Evolutionary conservation across 2,329 filamentous ascomycete genomes (phyloP).

Genomic region (Nemania bipapillata): DNA sequence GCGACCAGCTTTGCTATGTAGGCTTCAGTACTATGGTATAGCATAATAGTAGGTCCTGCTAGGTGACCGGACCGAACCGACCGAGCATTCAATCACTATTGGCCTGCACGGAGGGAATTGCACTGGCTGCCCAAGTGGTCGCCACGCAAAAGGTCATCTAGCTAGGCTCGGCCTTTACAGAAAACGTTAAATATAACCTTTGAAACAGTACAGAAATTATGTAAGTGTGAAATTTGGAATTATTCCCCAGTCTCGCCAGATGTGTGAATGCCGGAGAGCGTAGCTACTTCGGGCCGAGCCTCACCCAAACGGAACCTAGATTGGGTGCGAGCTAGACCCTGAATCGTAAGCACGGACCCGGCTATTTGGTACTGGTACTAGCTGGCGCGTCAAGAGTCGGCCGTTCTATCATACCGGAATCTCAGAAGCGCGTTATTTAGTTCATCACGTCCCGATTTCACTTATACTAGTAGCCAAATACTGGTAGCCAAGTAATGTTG

Average conservation of each 20-base stretch:
- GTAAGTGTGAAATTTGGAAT: constrained; percentile 14
- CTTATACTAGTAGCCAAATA: no score
- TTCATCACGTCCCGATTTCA: no score
- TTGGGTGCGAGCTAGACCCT: constrained; percentile 7
- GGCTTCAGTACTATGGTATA: background rate
- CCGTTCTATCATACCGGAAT: constrained; percentile 3
- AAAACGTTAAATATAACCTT: background rate
- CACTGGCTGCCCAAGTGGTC: background rate
- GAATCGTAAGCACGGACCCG: constrained; percentile 12
- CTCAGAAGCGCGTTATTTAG: background rate
- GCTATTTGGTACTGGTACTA: constrained; percentile 12
- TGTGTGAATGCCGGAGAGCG: background rate
- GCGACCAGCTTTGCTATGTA: no score
- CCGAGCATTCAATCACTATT: constrained; percentile 12
- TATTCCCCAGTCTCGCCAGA: background rate
- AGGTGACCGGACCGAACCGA: constrained; percentile 27
- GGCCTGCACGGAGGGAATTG: background rate
- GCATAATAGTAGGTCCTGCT: background rate
- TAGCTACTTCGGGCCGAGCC: constrained; percentile 31
- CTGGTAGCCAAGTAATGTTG: no score
- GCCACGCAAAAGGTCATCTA: background rate
- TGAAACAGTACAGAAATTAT: background rate
- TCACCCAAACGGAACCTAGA: constrained; percentile 6
- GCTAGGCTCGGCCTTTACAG: background rate
- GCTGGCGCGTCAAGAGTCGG: background rate